These are phyloP conservation scores for Debaryomyces sp. DNA, from an alignment of 1,139 yeast species.

Conservation along the genomic window DNA sequence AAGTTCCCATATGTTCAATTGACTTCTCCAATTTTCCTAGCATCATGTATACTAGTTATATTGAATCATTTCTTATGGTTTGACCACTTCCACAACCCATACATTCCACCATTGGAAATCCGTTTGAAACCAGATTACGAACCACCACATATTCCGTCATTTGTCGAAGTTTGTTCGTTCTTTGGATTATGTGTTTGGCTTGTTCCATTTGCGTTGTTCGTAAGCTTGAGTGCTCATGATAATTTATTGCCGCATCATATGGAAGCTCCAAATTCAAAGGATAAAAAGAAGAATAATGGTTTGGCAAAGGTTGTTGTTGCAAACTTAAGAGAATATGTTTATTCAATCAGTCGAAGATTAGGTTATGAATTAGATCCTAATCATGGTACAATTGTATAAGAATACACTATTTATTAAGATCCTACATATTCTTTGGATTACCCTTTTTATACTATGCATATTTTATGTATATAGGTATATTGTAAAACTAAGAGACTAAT, in stretches of 20 bases:
- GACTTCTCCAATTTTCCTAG: slow-evolving; percentile 68
- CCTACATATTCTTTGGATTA: neutral
- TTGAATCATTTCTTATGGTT: slow-evolving; percentile 91
- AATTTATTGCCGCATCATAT: slow-evolving; percentile 72
- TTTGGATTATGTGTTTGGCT: slow-evolving; percentile 95
- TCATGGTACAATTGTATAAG: slow-evolving; percentile 51
- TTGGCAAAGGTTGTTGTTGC: slow-evolving; percentile 65
- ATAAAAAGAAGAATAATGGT: slow-evolving; percentile 37
- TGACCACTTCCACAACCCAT: slow-evolving; percentile 74
- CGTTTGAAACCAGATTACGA: slow-evolving; percentile 58
- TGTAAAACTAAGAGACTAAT: neutral
- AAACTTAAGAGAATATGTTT: slow-evolving; percentile 51
- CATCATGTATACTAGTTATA: slow-evolving; percentile 73
- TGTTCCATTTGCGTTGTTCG: slow-evolving; percentile 89
- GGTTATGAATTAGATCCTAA: slow-evolving; percentile 69
- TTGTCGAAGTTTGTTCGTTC: slow-evolving; percentile 89
- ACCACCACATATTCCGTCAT: slow-evolving; percentile 76
- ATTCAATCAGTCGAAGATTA: slow-evolving; percentile 49
- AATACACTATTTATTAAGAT: slow-evolving; percentile 2
- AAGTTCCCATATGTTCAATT: slow-evolving; percentile 84
- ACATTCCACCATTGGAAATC: slow-evolving; percentile 57
- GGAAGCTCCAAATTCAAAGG: slow-evolving; percentile 32
- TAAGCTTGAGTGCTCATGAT: slow-evolving; percentile 91
- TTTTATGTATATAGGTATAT: slow-evolving; percentile 1
- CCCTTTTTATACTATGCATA: neutral